Conservation (phyloP, 139 green algal species). For the Spirogloea muscicola region DNA sequence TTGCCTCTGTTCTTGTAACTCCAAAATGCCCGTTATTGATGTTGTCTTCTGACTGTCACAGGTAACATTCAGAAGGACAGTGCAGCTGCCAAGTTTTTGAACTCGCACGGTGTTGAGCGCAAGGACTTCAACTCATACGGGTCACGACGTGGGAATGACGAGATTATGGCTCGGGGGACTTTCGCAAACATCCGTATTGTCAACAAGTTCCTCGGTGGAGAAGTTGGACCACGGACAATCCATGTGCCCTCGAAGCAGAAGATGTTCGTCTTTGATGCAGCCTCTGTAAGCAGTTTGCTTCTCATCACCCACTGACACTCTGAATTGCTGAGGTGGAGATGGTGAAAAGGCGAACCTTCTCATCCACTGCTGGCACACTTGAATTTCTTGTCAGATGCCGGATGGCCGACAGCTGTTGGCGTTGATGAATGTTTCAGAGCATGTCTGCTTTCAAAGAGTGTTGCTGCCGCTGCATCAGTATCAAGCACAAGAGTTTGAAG, state of each 20-base stretch:
- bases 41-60: too few species aligned
- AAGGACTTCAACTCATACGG: slow-evolving; percentile 51
- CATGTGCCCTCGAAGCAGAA: slow-evolving; percentile 24
- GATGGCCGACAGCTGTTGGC: too few species aligned
- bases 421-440: too few species aligned
- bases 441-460: too few species aligned
- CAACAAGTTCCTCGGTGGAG: slow-evolving; percentile 38
- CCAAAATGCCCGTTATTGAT: too few species aligned
- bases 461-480: too few species aligned
- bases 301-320: too few species aligned
- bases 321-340: too few species aligned
- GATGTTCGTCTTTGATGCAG: slow-evolving; percentile 46
- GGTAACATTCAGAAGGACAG: slow-evolving; percentile 34
- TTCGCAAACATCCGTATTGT: slow-evolving; percentile 52
- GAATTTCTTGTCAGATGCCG: too few species aligned
- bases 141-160: slow-evolving; percentile 42
- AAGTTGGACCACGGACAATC: slow-evolving; percentile 38
- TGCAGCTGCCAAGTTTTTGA: slow-evolving; percentile 42
- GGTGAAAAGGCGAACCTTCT: too few species aligned
- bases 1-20: too few species aligned
- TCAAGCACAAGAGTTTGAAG: not conserved
- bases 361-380: too few species aligned
- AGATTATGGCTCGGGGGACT: slow-evolving; percentile 50
- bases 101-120: slow-evolving; percentile 1
- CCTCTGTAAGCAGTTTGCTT: slow-evolving; percentile 22